A percentile compares a stretch with the other conserved stretches of the same genome.
phyloP scores from a whole-genome alignment of 2,329 filamentous ascomycete species.

The Exophiala sp. region DNA sequence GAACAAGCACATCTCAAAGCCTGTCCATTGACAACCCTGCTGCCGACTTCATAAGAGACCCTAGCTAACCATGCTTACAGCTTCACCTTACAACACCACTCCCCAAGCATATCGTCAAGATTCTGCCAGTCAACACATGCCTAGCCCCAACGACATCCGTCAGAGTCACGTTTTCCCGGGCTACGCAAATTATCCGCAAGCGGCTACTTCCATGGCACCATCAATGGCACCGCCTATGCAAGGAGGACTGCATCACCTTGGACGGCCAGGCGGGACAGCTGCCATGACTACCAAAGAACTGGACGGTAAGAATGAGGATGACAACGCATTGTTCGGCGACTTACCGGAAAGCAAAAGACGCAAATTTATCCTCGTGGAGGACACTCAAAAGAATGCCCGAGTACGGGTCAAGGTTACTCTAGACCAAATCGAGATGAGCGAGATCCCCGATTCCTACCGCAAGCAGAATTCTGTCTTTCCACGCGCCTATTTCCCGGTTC shows the following conservation, averaged over 20 bases:
- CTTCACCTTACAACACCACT: slow-evolving; percentile 24
- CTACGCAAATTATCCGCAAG: slow-evolving; percentile 61
- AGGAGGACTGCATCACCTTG: slow-evolving; percentile 49
- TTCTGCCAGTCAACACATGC: slow-evolving; percentile 24
- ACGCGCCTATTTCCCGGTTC: slow-evolving; percentile 84
- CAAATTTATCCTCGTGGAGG: slow-evolving; percentile 95
- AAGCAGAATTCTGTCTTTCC: slow-evolving; percentile 87
- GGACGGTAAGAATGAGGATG: slow-evolving; percentile 43
- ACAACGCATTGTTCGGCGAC: slow-evolving; percentile 76
- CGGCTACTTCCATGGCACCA: slow-evolving; percentile 50
- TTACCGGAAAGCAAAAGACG: slow-evolving; percentile 86
- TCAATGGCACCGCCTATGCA: slow-evolving; percentile 65
- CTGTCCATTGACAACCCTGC: neutral
- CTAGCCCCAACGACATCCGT: slow-evolving; percentile 62
- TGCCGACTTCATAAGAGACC: neutral
- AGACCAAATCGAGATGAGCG: slow-evolving; percentile 89
- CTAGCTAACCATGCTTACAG: slow-evolving; percentile 12
- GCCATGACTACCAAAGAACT: slow-evolving; percentile 28
- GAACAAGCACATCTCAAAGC: too few relatives aligned
- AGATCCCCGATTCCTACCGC: slow-evolving; percentile 93
- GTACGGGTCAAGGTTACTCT: slow-evolving; percentile 88
- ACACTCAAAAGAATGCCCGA: slow-evolving; percentile 73
- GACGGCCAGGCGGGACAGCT: slow-evolving; percentile 25
- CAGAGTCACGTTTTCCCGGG: slow-evolving; percentile 70
- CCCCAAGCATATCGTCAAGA: slow-evolving; percentile 25